Percentiles rank a stretch among this genome's conserved stretches.
These are phyloP conservation scores for Botryotinia calthae DNA, from an alignment of 2,329 filamentous ascomycete genomes.

Conservation along the genomic window DNA sequence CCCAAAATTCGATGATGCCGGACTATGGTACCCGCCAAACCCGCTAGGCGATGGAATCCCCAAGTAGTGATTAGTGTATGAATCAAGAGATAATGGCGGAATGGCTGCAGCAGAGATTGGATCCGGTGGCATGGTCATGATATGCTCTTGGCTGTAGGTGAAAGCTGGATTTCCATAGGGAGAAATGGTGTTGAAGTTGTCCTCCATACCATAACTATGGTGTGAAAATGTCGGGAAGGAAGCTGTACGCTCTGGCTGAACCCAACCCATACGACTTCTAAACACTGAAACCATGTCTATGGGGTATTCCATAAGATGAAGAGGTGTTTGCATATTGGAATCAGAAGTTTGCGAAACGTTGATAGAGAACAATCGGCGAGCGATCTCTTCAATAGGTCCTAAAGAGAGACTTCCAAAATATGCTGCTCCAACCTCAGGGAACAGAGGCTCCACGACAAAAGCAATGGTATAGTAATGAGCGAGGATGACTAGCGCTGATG, in stretches of 20 bases:
- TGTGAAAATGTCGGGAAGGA: conserved; percentile 61
- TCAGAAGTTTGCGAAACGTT: conserved; percentile 58
- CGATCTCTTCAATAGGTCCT: conserved; percentile 81
- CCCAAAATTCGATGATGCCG: conserved; percentile 61
- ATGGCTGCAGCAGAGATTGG: conserved; percentile 48
- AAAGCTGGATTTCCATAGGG: conserved; percentile 58
- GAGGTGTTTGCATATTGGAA: conserved; percentile 57
- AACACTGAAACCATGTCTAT: conserved; percentile 68
- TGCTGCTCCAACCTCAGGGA: conserved; percentile 84
- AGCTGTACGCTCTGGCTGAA: conserved; percentile 55
- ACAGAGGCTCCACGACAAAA: conserved; percentile 83
- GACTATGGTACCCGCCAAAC: conserved; percentile 52
- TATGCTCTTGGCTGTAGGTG: conserved; percentile 62
- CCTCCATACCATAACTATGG: conserved; percentile 52
- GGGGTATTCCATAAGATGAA: conserved; percentile 70
- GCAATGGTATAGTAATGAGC: conserved; percentile 84
- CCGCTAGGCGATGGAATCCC: conserved; percentile 62
- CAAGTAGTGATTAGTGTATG: conserved; percentile 57
- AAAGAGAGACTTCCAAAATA: conserved; percentile 83
- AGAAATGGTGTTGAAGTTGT: conserved; percentile 48
- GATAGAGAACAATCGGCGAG: conserved; percentile 68
- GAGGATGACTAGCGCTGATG: conserved; percentile 76
- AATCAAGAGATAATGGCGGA: conserved; percentile 53
- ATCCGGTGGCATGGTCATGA: conserved; percentile 54
- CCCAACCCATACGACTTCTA: conserved; percentile 66